Conservation (phyloP, 768 basidiomycete species). For the Piloderma croceum region DNA sequence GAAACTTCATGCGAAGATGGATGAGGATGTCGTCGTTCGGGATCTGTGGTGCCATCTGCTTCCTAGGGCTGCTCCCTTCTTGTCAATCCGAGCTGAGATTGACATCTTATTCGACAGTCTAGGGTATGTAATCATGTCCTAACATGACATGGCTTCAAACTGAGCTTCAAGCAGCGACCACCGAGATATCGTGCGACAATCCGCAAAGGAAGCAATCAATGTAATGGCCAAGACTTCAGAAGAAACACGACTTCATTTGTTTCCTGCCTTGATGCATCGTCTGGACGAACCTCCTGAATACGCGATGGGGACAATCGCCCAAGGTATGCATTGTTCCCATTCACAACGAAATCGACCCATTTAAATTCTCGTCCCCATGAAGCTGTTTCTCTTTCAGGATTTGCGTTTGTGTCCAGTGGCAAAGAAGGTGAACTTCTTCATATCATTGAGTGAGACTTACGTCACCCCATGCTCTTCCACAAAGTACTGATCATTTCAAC, state of each 20-base stretch:
- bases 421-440: conserved; percentile 13
- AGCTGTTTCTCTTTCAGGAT: conserved; percentile 16
- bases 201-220: conserved; percentile 11
- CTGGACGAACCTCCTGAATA: conserved; percentile 10
- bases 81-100: conserved; percentile 12
- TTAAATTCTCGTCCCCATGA: no score
- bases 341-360: no score
- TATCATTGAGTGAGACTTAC: conserved; percentile 8
- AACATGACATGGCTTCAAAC: background rate
- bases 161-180: conserved; percentile 1
- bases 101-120: conserved; percentile 12
- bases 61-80: conserved; percentile 14
- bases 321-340: conserved; percentile 6
- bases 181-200: conserved; percentile 7
- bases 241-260: conserved; percentile 10
- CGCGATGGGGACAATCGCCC: conserved; percentile 8
- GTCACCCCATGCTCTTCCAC: background rate
- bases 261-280: conserved; percentile 10
- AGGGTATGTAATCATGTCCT: conserved; percentile 9
- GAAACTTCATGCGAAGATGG: conserved; percentile 9
- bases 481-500: background rate
- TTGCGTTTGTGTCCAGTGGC: conserved; percentile 11
- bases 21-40: conserved; percentile 12
- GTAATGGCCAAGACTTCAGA: conserved; percentile 16
- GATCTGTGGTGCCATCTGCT: conserved; percentile 15